Base-by-base conservation (phyloP, 1,284 basidiomycete genomes). In the Hypsizygus ulmarius region DNA sequence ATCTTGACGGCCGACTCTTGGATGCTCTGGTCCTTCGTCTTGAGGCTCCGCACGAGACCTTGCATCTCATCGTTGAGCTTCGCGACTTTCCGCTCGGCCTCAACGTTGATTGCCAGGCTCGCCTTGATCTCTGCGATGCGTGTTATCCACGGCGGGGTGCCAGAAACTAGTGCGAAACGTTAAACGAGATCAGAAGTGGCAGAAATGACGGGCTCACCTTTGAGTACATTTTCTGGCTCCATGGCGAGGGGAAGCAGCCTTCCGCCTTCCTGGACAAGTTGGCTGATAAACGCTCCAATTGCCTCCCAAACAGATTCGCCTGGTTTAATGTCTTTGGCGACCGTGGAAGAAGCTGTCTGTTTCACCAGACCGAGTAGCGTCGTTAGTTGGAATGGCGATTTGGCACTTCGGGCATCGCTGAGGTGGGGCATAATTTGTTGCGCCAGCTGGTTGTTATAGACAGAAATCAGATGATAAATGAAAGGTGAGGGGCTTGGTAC, bases 1-100 rank as follows among this genome's bases (percentile, higher is more conserved):
- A 97, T 90, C 75, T 95, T 98, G 52, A 98, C 93, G 4, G 74
- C 73, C 5, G 84, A 76, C 64, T 99, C 97, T 67, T 98, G 93
- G 42, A 94, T 82, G 30, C 70, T 81, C 73, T 97, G 91, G 55
- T 99, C 96, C 68, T 93, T 84, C 35, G 81, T 71, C 64, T 88
- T 89, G 62, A 97, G 78, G 47, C 81, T 90, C 21, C 93, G 85
- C 25, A 87, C 78, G 49, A 97, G 81, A 27, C 88, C 88, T 61
- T 92, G 87, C 52, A 95, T 82, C 65, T 98, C 93, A 52, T 97
- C 94, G 52, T 85, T 87, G 19, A 97, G 78, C 56, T 91, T 86
- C 3, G 81, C 72, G 7, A 94, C 83, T 65, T 91, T 91, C 39
- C 87, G 80, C 64, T 98, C 95, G 0, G 94, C 92, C 62, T 97